Base-by-base conservation (phyloP, 352 stramenopile species). In the Globisporangium orthogonon region DNA sequence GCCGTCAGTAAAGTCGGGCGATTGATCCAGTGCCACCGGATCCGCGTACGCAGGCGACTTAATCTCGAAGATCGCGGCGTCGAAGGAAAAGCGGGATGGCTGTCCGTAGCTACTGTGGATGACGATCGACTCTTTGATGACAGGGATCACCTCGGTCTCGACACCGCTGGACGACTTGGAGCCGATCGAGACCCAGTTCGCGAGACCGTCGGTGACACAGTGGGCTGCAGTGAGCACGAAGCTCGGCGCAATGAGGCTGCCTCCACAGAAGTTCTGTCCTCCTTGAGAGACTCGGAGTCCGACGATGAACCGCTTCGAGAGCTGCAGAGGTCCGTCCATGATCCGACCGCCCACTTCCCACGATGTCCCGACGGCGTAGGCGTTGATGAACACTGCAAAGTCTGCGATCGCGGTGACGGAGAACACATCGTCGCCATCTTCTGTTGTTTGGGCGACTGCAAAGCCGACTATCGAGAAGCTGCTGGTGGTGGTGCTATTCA, bases 181-280 rank as follows among this genome's bases (percentile, higher is more conserved):
- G 0, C 63, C 67, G 29, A 76, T 62, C 7, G 62, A 60, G 15
- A 72, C 67, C 51, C 60, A 75, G 40, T 63, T 62, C 15, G 60
- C 64, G 15, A 55, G 40, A 31, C 65, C 55, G 9, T 54, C 60
- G 13, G 53, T 50, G 9, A 76, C 69, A 50, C 70, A 78, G 30
- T 75, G 67, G 7, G 66, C 73, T 0, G 73, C 73, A 4, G 73
- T 82, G 33, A 82, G 65, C 23, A 82, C 68, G 37, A 71, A 77
- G 17, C 60, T 68, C 6, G 70, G 55, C 28, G 72, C 59, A 43
- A 82, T 78, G 40, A 82, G 63, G 29, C 60, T 68, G 30, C 73
- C 70, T 14, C 73, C 73, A 41, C 73, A 82, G 43, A 71, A 79
- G 58, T 76, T 73, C 33, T 71, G 41, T 18, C 41, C 41, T 28